Evolutionary conservation across 345 rosid genomes (phyloP).

Genomic region (Capsella bursapastoris): DNA sequence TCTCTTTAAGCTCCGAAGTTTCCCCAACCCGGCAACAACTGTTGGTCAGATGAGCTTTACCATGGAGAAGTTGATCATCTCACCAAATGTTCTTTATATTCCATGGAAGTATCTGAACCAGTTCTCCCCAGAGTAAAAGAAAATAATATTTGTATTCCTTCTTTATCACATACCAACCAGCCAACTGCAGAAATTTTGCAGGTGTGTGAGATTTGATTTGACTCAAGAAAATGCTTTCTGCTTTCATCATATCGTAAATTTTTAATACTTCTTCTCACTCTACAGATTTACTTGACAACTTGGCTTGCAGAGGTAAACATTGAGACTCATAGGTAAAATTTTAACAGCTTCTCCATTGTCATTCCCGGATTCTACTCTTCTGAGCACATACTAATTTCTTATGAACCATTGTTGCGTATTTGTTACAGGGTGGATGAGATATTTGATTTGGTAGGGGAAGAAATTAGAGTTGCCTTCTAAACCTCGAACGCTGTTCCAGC

Average conservation of each 20-base stretch:
- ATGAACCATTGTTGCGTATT: slow-evolving; percentile 4
- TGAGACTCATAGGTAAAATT: slow-evolving; percentile 63
- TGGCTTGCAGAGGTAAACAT: slow-evolving; percentile 86
- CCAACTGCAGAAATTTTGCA: slow-evolving; percentile 62
- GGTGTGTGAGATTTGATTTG: slow-evolving; percentile 46
- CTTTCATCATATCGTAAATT: background rate
- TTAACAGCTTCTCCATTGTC: background rate
- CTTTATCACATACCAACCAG: slow-evolving; percentile 45
- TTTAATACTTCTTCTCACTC: background rate
- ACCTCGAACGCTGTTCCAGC: background rate
- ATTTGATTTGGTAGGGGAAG: slow-evolving; percentile 65
- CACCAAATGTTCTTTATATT: slow-evolving; percentile 56
- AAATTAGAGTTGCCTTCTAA: slow-evolving; percentile 56
- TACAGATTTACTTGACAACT: slow-evolving; percentile 74
- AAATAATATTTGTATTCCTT: slow-evolving; percentile 39
- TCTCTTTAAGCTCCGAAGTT: slow-evolving; percentile 54
- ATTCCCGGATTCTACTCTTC: background rate
- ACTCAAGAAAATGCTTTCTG: background rate
- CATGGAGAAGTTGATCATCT: slow-evolving; percentile 72
- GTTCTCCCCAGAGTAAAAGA: slow-evolving; percentile 56
- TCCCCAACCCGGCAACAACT: slow-evolving; percentile 42
- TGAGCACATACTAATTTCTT: slow-evolving; percentile 17
- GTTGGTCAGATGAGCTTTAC: slow-evolving; percentile 79
- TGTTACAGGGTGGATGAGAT: slow-evolving; percentile 69
- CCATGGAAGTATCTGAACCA: slow-evolving; percentile 53